Base-by-base conservation (phyloP, 495 filamentous ascomycete species). In the Arthonia radiata region DNA sequence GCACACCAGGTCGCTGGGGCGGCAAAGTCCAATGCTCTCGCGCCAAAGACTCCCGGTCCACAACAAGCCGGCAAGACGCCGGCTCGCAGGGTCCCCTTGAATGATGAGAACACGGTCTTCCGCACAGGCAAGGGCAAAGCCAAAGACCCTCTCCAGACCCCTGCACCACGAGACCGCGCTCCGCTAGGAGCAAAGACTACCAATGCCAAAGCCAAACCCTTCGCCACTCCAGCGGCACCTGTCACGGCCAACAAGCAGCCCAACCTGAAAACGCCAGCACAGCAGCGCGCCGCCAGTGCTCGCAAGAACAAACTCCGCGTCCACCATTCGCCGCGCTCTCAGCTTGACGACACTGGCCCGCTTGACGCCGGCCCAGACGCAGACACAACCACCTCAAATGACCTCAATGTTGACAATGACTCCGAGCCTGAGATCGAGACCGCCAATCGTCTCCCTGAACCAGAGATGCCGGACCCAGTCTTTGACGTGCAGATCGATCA, bases 101-200 rank as follows among this genome's bases (percentile, higher is more conserved):
- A 91, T 33, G 78, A 93, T 39, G 86, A 93, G 45, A 93, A 91
- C 52, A 40, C 53, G n/a, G 56, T 46, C 0, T 61, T 74, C 42
- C 52, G 46, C 8, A 53, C 44, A 27, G 71, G 66, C 6, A 76
- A 78, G 47, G 63, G 60, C 16, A 71, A 70, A 25, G 64, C 62
- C 31, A 64, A 66, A 34, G 71, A 71, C 36, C 73, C 69, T 46
- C 41, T 54, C n/a, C 36, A 60, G 15, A 66, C 63, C 17, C 3
- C 17, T 26, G 4, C 23, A 26, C 28, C 25, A 18, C 64, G 67
- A 22, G 72, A 59, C 25, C 69, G 80, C 33, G 81, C 86, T 21
- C 71, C 77, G 3, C 50, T 93, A 27, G 89, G 89, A 19, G 60
- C 70, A 54, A 99, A 99, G 49, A 94, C 83, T 0, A 93, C 86